These are phyloP conservation scores for Saprolegnia diclina DNA, from an alignment of 352 stramenopile species.

Conservation along the genomic window DNA sequence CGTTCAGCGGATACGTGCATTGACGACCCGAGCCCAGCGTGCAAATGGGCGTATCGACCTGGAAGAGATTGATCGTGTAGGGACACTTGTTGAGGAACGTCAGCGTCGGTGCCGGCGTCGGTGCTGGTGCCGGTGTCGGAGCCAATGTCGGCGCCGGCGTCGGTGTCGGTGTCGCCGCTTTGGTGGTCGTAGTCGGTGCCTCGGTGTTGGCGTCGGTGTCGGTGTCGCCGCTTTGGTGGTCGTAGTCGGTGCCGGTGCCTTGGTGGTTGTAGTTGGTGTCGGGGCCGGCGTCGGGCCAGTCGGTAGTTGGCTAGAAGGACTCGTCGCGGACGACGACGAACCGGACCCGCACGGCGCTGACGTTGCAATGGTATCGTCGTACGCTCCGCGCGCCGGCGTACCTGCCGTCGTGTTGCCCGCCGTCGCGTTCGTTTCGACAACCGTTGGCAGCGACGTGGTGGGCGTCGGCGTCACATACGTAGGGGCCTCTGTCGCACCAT, in stretches of 20 bases:
- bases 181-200: background rate
- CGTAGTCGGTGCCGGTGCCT: background rate
- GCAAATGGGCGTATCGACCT: slow-evolving; percentile 28
- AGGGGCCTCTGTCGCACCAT: background rate
- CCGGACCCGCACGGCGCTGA: no score
- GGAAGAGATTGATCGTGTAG: slow-evolving; percentile 28
- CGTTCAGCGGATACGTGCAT: slow-evolving; percentile 22
- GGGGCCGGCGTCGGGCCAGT: background rate
- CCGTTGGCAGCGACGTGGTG: no score
- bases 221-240: background rate
- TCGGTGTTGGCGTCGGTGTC: background rate
- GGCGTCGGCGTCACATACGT: no score
- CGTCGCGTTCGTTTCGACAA: no score
- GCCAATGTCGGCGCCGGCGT: background rate
- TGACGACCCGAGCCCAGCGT: slow-evolving; percentile 9
- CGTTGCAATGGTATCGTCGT: no score
- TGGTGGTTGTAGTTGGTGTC: background rate
- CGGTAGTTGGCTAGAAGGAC: background rate
- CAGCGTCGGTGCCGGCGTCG: slow-evolving; percentile 12
- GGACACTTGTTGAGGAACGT: slow-evolving; percentile 30
- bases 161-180: background rate
- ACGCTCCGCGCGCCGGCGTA: no score
- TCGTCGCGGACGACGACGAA: no score
- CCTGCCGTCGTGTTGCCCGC: no score
- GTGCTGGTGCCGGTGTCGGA: background rate